A percentile compares a stretch with the other conserved stretches of the same genome.
phyloP scores from a whole-genome alignment of 2,329 filamentous ascomycete species.

The Aspergillus proliferans region DNA sequence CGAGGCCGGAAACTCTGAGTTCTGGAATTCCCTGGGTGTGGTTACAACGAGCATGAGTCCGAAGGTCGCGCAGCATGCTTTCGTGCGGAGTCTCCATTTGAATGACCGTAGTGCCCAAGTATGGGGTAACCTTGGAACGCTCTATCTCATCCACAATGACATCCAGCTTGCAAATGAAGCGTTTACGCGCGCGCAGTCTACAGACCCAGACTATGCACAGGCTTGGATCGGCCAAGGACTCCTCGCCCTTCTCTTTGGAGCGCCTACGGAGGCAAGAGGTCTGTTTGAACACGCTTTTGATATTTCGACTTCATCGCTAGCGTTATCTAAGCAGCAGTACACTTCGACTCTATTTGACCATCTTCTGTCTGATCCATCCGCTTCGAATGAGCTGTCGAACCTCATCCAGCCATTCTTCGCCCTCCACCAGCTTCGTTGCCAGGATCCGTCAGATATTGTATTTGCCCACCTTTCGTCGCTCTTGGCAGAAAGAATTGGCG shows the following conservation, averaged over 20 bases:
- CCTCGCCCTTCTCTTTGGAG: constrained; percentile 69
- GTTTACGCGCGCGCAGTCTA: constrained; percentile 85
- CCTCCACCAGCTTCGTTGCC: constrained; percentile 69
- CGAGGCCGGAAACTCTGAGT: constrained; percentile 88
- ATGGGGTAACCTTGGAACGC: constrained; percentile 85
- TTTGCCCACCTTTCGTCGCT: constrained; percentile 74
- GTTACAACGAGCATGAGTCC: constrained; percentile 82
- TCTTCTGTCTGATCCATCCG: constrained; percentile 53
- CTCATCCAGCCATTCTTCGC: constrained; percentile 86
- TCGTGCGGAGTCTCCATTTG: constrained; percentile 84
- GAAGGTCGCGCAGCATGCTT: constrained; percentile 83
- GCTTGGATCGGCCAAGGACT: constrained; percentile 93
- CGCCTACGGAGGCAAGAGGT: constrained; percentile 68
- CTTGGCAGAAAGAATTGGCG: constrained; percentile 72
- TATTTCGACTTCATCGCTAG: constrained; percentile 71
- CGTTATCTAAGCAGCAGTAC: constrained; percentile 71
- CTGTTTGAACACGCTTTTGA: constrained; percentile 94
- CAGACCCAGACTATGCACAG: constrained; percentile 86
- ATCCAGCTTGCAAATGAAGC: constrained; percentile 78
- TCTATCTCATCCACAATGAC: constrained; percentile 82
- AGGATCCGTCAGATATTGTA: constrained; percentile 63
- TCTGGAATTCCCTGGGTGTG: constrained; percentile 94
- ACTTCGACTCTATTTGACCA: constrained; percentile 76
- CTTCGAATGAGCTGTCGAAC: constrained; percentile 49
- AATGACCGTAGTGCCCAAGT: constrained; percentile 78